phyloP scores from a whole-genome alignment of 306 rosid species.

The Malus fusca region DNA sequence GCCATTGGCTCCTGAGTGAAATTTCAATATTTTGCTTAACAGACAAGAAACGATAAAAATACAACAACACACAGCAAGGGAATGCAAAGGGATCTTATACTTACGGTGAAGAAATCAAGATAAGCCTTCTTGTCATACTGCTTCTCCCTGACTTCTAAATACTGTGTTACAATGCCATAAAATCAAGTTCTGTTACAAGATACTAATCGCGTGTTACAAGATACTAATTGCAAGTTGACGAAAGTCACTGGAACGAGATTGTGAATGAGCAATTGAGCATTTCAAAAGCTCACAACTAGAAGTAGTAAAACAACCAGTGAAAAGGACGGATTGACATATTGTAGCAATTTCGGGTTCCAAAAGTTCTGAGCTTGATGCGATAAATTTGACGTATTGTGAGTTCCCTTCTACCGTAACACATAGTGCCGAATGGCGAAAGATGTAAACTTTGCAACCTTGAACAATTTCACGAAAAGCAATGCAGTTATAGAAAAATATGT shows the following conservation, averaged over 20 bases:
- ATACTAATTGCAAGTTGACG: background rate
- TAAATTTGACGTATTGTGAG: background rate
- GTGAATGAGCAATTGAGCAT: background rate
- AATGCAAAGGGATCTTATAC: constrained; percentile 15
- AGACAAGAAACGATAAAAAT: background rate
- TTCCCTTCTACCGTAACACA: too few species aligned
- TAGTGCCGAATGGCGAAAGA: too few species aligned
- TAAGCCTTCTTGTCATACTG: constrained; percentile 79
- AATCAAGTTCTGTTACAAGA: constrained; percentile 9
- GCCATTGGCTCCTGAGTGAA: constrained; percentile 47
- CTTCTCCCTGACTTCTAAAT: constrained; percentile 92
- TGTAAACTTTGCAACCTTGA: background rate
- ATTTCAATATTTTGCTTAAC: background rate
- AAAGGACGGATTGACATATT: background rate
- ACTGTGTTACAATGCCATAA: background rate
- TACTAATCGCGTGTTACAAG: background rate
- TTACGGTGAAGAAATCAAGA: constrained; percentile 69
- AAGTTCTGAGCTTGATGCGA: background rate
- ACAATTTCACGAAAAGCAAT: background rate
- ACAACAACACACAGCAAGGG: background rate
- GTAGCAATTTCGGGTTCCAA: background rate
- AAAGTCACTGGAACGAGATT: background rate
- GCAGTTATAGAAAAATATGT: background rate
- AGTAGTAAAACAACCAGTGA: background rate
- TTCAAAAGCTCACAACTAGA: background rate